phyloP scores from a whole-genome alignment of 148 eudicot genomes.

The Euryodendron excelsum region DNA sequence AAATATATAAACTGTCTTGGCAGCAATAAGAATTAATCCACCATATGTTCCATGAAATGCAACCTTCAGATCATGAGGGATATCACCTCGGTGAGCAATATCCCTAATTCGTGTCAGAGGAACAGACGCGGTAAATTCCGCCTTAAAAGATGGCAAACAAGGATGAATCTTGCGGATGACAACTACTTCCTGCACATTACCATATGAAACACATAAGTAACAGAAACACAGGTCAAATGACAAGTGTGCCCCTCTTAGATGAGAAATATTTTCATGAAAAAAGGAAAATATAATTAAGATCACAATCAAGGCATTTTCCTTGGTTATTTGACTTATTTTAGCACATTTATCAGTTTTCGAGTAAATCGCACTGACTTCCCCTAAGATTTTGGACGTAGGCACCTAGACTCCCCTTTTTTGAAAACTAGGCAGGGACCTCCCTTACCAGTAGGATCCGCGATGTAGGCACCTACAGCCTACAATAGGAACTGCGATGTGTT shows the following conservation, averaged over 20 bases:
- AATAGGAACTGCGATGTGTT: no score
- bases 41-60: neutral
- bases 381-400: neutral
- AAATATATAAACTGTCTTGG: neutral
- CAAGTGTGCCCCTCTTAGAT: neutral
- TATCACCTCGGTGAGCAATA: constrained; percentile 88
- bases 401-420: neutral
- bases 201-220: neutral
- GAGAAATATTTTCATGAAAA: neutral
- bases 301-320: neutral
- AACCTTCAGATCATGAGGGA: constrained; percentile 98
- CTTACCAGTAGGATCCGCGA: no score
- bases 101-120: constrained; percentile 95
- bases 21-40: constrained; percentile 5
- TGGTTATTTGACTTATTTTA: neutral
- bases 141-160: constrained; percentile 92
- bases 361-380: neutral
- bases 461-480: no score
- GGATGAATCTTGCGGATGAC: constrained; percentile 96
- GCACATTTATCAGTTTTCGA: neutral
- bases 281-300: neutral
- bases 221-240: constrained; percentile 1
- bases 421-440: no score
- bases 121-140: constrained; percentile 96
- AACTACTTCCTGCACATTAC: constrained; percentile 66